Conservation (phyloP, 345 rosid genomes). For the Viola odorata region DNA sequence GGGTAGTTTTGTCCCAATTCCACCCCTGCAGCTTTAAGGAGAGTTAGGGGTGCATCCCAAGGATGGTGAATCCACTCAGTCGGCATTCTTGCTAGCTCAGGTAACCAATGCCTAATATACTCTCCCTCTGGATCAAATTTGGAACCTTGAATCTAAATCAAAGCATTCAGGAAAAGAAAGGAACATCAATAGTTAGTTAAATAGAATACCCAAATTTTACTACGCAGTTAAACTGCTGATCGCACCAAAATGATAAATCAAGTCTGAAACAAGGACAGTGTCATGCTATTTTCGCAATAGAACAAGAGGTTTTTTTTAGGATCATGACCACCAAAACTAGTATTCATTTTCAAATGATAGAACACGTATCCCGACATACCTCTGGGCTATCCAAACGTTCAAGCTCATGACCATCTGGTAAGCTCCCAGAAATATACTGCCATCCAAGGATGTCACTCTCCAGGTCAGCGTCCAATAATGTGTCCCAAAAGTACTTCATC, state of each 20-base stretch:
- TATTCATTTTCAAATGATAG: too few relatives aligned
- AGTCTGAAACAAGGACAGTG: too few relatives aligned
- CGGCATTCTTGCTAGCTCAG: conserved; percentile 87
- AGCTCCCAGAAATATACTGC: conserved; percentile 94
- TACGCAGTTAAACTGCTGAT: too few relatives aligned
- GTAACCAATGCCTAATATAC: conserved; percentile 83
- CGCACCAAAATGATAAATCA: too few relatives aligned
- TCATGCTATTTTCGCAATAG: too few relatives aligned
- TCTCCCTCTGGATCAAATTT: conserved; percentile 82
- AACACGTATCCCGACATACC: conserved; percentile 26
- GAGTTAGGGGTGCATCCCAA: conserved; percentile 65
- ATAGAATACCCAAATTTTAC: too few relatives aligned
- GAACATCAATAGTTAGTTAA: too few relatives aligned
- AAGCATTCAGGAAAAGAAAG: background rate
- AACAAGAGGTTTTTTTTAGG: too few relatives aligned
- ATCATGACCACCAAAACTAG: too few relatives aligned
- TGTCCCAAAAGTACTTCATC: conserved; percentile 95
- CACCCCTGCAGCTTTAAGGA: conserved; percentile 70
- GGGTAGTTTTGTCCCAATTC: conserved; percentile 68
- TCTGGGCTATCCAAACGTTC: conserved; percentile 82
- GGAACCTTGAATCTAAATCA: conserved; percentile 67
- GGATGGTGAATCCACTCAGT: conserved; percentile 94
- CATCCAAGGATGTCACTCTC: conserved; percentile 87
- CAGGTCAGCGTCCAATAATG: conserved; percentile 85
- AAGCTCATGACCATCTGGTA: conserved; percentile 94